phyloP scores from a whole-genome alignment of 805 yeast species.

The Lachancea dasiensis region DNA sequence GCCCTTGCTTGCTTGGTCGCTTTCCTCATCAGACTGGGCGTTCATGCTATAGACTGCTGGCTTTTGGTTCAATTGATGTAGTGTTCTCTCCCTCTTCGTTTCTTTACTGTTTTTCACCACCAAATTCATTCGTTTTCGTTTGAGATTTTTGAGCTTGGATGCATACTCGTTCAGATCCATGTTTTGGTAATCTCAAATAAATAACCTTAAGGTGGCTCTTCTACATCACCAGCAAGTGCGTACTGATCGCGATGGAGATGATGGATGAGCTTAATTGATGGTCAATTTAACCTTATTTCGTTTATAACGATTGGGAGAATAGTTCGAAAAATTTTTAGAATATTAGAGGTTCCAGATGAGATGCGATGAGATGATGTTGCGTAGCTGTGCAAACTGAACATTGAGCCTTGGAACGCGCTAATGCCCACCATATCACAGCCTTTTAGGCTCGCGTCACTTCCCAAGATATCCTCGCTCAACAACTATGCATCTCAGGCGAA shows the following conservation, averaged over 20 bases:
- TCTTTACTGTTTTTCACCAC: conserved; percentile 22
- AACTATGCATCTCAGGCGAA: conserved; percentile 22
- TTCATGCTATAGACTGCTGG: conserved; percentile 25
- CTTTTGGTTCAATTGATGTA: conserved; percentile 11
- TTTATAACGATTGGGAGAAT: not conserved
- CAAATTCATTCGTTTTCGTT: conserved; percentile 15
- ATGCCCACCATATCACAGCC: conserved; percentile 34
- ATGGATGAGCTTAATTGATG: not conserved
- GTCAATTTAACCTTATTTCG: not conserved
- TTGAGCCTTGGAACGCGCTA: not conserved
- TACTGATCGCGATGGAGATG: not conserved
- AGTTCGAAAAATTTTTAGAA: conserved; percentile 4
- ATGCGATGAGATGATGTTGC: conserved; percentile 3
- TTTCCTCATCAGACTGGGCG: conserved; percentile 7
- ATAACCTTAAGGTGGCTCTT: not conserved
- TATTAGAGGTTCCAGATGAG: conserved; percentile 7
- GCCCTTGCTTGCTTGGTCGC: not conserved
- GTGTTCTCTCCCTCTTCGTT: conserved; percentile 14
- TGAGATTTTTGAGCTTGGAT: conserved; percentile 16
- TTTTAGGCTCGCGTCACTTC: conserved; percentile 30
- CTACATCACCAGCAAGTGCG: no score
- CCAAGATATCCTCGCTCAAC: conserved; percentile 27
- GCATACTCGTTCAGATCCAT: conserved; percentile 14
- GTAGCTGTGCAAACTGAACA: no score
- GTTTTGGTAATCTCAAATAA: not conserved